Evolutionary conservation across 2,329 filamentous ascomycete species (phyloP).

Genomic region (Pleurostoma richardsiae): DNA sequence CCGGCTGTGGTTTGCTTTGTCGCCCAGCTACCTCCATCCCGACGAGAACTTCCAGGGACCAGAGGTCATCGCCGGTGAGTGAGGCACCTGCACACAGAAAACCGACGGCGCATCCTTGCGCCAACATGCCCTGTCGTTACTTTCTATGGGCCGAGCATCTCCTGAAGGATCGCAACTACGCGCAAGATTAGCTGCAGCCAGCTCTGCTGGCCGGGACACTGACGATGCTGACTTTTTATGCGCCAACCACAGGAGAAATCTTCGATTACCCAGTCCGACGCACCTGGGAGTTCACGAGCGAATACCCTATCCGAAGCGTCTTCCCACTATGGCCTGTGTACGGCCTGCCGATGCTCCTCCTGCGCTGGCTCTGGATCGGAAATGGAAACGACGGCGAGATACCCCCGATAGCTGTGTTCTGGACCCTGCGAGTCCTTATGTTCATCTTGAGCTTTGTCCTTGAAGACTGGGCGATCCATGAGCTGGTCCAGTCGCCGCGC

Average conservation of each 20-base stretch:
- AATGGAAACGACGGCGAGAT: constrained; percentile 72
- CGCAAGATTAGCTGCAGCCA: no score
- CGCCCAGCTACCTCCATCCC: constrained; percentile 93
- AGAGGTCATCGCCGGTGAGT: constrained; percentile 89
- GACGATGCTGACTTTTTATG: no score
- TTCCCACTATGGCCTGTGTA: constrained; percentile 97
- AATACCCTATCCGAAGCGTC: constrained; percentile 85
- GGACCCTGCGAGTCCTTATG: constrained; percentile 84
- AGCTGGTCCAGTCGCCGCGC: constrained; percentile 73
- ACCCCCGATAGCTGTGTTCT: constrained; percentile 83
- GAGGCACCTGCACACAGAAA: background rate
- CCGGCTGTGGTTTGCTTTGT: constrained; percentile 89
- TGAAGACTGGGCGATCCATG: constrained; percentile 95
- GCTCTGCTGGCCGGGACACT: no score
- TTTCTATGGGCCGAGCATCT: no score
- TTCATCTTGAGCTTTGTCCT: constrained; percentile 93
- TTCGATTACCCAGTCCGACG: constrained; percentile 85
- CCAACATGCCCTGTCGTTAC: constrained; percentile 4
- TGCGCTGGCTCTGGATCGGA: constrained; percentile 90
- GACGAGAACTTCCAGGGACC: constrained; percentile 99
- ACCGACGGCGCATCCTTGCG: background rate
- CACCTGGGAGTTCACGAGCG: constrained; percentile 94
- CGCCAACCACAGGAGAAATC: constrained; percentile 63
- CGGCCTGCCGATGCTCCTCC: constrained; percentile 84
- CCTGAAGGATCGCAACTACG: no score